Evolutionary conservation across 129 eudicot genomes (phyloP).

Genomic region (Lactuca sativa): DNA sequence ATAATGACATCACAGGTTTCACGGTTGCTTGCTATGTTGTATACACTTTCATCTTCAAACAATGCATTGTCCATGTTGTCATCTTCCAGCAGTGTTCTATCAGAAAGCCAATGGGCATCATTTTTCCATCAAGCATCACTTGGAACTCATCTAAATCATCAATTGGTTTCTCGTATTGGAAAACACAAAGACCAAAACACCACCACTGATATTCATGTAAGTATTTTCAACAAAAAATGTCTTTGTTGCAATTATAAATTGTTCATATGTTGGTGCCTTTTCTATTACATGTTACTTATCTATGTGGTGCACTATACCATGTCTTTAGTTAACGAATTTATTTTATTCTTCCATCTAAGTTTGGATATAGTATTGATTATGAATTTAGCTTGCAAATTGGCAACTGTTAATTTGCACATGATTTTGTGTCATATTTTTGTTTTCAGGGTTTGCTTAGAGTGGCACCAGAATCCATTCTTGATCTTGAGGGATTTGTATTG

Average conservation of each 20-base stretch:
- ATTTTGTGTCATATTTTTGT: slow-evolving; percentile 8
- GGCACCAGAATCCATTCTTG: slow-evolving; percentile 46
- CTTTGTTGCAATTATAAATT: slow-evolving; percentile 4
- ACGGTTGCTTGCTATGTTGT: slow-evolving; percentile 66
- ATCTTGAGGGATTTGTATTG: slow-evolving; percentile 42
- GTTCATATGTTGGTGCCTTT: slow-evolving; percentile 8
- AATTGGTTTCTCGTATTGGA: slow-evolving; percentile 38
- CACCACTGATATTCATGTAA: slow-evolving; percentile 47
- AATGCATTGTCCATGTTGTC: slow-evolving; percentile 33
- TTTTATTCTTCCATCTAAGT: too few relatives aligned
- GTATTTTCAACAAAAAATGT: slow-evolving; percentile 6
- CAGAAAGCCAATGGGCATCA: slow-evolving; percentile 76
- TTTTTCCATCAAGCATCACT: slow-evolving; percentile 91
- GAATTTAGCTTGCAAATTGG: background rate
- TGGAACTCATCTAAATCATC: slow-evolving; percentile 69
- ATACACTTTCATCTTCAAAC: slow-evolving; percentile 50
- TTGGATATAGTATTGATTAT: background rate
- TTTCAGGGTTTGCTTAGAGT: slow-evolving; percentile 57
- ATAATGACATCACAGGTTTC: slow-evolving; percentile 60
- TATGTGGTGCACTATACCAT: background rate
- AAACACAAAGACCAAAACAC: slow-evolving; percentile 34
- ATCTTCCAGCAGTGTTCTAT: slow-evolving; percentile 34
- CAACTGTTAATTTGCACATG: slow-evolving; percentile 10
- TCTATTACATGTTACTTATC: too few relatives aligned
- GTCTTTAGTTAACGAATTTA: too few relatives aligned